A percentile compares a stretch with the other conserved stretches of the same genome.
Conservation (phyloP, 305 asterid species). For the Lippia alba region DNA sequence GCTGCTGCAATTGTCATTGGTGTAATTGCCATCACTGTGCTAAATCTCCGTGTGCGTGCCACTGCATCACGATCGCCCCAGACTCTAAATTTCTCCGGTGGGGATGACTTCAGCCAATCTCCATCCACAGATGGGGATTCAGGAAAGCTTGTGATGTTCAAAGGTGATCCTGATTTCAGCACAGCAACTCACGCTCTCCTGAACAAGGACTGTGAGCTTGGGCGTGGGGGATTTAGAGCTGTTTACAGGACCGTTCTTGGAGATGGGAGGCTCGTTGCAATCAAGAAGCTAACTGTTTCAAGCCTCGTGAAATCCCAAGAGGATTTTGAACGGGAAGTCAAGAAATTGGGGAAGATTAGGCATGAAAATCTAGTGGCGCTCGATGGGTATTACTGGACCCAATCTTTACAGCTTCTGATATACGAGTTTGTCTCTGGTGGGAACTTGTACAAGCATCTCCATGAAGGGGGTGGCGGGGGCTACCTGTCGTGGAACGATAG, state of each 20-base stretch:
- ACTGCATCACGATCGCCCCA: constrained; percentile 50
- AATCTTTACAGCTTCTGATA: constrained; percentile 65
- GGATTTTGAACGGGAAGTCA: constrained; percentile 63
- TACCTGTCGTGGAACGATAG: constrained; percentile 60
- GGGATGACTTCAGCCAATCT: constrained; percentile 58
- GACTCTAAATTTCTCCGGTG: constrained; percentile 53
- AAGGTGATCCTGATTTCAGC: constrained; percentile 61
- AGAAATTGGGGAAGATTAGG: constrained; percentile 52
- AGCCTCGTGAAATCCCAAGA: constrained; percentile 69
- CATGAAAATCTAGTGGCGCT: constrained; percentile 63
- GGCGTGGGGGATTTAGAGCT: constrained; percentile 74
- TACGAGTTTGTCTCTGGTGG: constrained; percentile 67
- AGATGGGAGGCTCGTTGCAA: constrained; percentile 65
- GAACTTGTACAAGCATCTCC: constrained; percentile 61
- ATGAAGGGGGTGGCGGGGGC: constrained; percentile 47
- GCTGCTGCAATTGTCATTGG: constrained; percentile 75
- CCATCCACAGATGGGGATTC: constrained; percentile 52
- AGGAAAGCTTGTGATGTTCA: constrained; percentile 76
- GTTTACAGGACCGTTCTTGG: constrained; percentile 60
- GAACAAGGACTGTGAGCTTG: constrained; percentile 72
- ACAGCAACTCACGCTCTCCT: constrained; percentile 65
- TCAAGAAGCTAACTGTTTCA: constrained; percentile 68
- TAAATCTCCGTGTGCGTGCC: constrained; percentile 65
- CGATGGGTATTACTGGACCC: constrained; percentile 75
- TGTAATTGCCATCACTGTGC: constrained; percentile 73